Evolutionary conservation across 768 basidiomycete species (phyloP), one percentile per base, ranked within the genome.

Genomic region (Ramaria sp.): DNA sequence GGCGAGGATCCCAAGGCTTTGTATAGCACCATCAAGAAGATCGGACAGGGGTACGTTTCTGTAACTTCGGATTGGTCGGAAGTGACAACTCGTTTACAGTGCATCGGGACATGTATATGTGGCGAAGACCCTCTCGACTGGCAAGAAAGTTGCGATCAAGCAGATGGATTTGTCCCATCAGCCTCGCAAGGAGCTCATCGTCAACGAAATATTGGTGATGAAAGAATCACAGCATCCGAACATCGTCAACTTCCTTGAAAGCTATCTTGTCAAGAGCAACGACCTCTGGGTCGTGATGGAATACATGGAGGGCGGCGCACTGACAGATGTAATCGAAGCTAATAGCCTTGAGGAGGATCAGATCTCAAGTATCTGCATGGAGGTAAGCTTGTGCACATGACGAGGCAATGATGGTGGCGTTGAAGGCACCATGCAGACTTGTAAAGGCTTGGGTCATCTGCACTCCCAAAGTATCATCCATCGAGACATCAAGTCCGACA

Each of bases 251-350:
- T 97, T 91, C 72, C 71, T 95, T 42, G 89, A 95, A 6, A 82
- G 89, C 22, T 96, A 93, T 70, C 79, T 97, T 45, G 82, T 96
- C 53, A 88, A 87, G 71, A 85, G 76, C 67, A 86, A 78, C 53
- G 92, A 95, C 66, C 80, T 96, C 22, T 97, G 93, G 93, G 92
- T 96, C 45, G 92, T 95, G 58, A 97, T 95, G 93, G 93, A 97
- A 72, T 95, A 90, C 67, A 97, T 97, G 93, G 93, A 97, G 70
- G 93, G 93, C 53, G 94, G 96, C 41, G 93, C 95, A 17, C 74
- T 99, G 65, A 97, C 93, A 24, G 95, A 98, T 71, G 87, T 99
- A 45, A 97, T 99, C 64, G 95, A 97, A 74, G 92, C 94, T 64
- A 98, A 97, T 69, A 82, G 89, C 42, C 71, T 98, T 60, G 90